Evolutionary conservation across 2,329 filamentous ascomycete species (phyloP).

Genomic region (Pestalotiopsis sp.): DNA sequence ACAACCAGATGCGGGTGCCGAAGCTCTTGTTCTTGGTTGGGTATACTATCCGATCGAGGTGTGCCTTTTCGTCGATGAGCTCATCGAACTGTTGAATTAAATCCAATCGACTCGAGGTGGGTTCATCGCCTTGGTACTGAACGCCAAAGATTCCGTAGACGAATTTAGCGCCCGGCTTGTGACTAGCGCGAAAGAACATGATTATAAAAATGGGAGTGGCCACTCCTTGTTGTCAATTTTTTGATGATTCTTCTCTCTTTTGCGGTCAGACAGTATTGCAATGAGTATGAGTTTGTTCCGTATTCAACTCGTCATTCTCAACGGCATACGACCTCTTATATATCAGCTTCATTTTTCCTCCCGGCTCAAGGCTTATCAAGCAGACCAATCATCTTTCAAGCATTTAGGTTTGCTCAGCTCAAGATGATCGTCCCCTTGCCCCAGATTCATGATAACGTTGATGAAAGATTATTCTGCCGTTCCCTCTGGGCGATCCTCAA

Average conservation of each 20-base stretch:
- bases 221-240: background rate
- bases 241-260: background rate
- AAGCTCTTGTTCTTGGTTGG: background rate
- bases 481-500: no score
- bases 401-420: background rate
- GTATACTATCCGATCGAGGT: background rate
- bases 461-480: background rate
- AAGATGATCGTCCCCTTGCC: background rate
- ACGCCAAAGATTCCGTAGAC: conserved; percentile 1
- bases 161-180: conserved; percentile 1
- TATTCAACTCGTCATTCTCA: background rate
- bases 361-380: background rate
- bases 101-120: background rate
- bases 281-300: background rate
- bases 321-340: background rate
- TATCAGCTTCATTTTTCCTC: background rate
- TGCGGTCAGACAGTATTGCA: background rate
- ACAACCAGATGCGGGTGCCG: background rate
- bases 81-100: background rate
- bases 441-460: background rate
- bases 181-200: background rate
- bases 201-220: background rate
- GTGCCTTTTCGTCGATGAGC: background rate
- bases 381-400: background rate
- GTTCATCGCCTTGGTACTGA: background rate